Base-by-base conservation (phyloP, 23 red algal genomes). In the Gracilaria domingensis region DNA sequence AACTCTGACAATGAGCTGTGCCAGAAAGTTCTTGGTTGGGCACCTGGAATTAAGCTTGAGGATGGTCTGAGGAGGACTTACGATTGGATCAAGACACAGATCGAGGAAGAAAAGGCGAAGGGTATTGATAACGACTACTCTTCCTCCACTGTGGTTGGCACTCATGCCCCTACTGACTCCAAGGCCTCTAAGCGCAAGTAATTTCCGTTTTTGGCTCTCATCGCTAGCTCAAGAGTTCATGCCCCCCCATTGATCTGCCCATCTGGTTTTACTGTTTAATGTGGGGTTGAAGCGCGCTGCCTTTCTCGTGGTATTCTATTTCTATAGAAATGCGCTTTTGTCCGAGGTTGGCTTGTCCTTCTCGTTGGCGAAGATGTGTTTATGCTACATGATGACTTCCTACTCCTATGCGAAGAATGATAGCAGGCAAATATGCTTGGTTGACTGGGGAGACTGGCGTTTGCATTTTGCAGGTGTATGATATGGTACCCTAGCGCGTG, bases 11-110 rank as follows among this genome's bases (percentile, higher is more conserved):
- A 99, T 79, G 82, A 86, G 42, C 94, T 99, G n/a, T 95, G 90
- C 86, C 69, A 90, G 42, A 99, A 99, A 84, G 97, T 99, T 47
- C 93, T 99, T 21, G 97, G 97, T 37, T 99, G 97, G 97, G 94
- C 79, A 7, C 97, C 97, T 65, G 92, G 87, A 72, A 91, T 96
- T 32, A 79, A 57, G 30, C 94, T 99, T 28, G 51, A 81, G 66
- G 97, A 99, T 36, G 97, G 97, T 30, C 85, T 99, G 42, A 93
- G 90, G 76, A 96, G 81, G 87, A 99, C 97, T 34, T 99, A 93
- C 85, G 77, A 86, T 56, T 99, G 97, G 97, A 99, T 99, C 88
- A 95, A 99, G 91, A 65, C 80, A 33, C 93, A 99, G 87, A 94
- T 99, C 53, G 97, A 99, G 79, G 93, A 84, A 35, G 97, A 99